Evolutionary conservation across 371 early-diverging fungal species (phyloP).

Genomic region (Phascolomyces articulosus): DNA sequence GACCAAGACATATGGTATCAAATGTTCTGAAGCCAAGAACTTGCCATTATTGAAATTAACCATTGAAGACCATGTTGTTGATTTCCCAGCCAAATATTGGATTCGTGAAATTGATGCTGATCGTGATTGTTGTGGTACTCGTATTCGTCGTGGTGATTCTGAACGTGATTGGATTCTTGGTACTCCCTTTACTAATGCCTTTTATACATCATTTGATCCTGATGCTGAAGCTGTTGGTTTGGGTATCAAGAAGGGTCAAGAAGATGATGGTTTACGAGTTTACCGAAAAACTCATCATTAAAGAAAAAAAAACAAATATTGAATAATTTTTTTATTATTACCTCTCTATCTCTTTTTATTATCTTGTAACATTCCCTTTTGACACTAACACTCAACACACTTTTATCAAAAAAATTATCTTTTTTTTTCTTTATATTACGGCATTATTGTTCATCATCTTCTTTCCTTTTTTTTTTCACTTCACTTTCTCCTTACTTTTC

Average conservation of each 20-base stretch:
- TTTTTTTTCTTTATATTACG: too few species aligned
- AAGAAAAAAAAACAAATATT: too few species aligned
- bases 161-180: conserved; percentile 47
- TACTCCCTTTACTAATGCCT: conserved; percentile 47
- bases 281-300: conserved; percentile 16
- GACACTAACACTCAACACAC: too few species aligned
- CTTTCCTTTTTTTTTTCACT: too few species aligned
- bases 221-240: conserved; percentile 39
- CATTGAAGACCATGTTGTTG: conserved; percentile 34
- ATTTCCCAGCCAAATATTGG: conserved; percentile 49
- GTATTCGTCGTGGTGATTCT: conserved; percentile 41
- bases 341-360: neutral
- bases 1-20: conserved; percentile 42
- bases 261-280: conserved; percentile 35
- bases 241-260: conserved; percentile 39
- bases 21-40: conserved; percentile 46
- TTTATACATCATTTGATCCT: conserved; percentile 47
- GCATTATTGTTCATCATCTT: too few species aligned
- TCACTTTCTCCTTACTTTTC: too few species aligned
- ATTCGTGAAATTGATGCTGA: conserved; percentile 33
- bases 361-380: conserved; percentile 1
- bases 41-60: conserved; percentile 41
- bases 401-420: too few species aligned
- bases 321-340: too few species aligned
- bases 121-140: conserved; percentile 44